Conservation (phyloP, 2,329 filamentous ascomycete genomes). For the Fusarium sarcochroum region DNA sequence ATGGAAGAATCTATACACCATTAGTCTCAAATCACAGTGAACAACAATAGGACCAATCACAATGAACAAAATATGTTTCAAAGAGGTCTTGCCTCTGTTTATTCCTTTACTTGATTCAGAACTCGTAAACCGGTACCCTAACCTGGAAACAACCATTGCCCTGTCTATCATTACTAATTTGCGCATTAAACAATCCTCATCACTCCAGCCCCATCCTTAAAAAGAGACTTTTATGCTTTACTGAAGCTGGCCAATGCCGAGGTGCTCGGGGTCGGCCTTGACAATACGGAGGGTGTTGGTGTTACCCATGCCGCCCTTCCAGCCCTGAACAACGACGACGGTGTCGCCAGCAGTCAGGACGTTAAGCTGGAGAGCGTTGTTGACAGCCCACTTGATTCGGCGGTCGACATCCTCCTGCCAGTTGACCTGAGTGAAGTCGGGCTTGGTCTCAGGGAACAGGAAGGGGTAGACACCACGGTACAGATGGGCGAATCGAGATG, state of each 20-base stretch:
- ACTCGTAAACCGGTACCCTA: conserved; percentile 47
- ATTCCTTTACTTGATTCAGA: conserved; percentile 45
- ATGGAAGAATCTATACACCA: too few species aligned
- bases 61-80: background rate
- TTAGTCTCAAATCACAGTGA: background rate
- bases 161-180: conserved; percentile 52
- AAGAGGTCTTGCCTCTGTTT: conserved; percentile 33
- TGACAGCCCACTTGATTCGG: conserved; percentile 97
- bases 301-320: conserved; percentile 92
- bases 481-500: conserved; percentile 91
- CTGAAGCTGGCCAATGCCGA: conserved; percentile 66
- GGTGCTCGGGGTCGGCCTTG: conserved; percentile 71
- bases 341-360: conserved; percentile 80
- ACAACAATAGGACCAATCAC: background rate
- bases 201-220: conserved; percentile 28
- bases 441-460: conserved; percentile 92
- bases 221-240: conserved; percentile 34
- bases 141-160: conserved; percentile 47
- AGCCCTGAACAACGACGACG: conserved; percentile 89
- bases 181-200: conserved; percentile 44
- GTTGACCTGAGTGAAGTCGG: conserved; percentile 91
- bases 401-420: conserved; percentile 99
- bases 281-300: conserved; percentile 84
- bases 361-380: conserved; percentile 85
- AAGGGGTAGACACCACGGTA: conserved; percentile 99